Base-by-base conservation (phyloP, 306 rosid genomes). In the Vicia villosa region DNA sequence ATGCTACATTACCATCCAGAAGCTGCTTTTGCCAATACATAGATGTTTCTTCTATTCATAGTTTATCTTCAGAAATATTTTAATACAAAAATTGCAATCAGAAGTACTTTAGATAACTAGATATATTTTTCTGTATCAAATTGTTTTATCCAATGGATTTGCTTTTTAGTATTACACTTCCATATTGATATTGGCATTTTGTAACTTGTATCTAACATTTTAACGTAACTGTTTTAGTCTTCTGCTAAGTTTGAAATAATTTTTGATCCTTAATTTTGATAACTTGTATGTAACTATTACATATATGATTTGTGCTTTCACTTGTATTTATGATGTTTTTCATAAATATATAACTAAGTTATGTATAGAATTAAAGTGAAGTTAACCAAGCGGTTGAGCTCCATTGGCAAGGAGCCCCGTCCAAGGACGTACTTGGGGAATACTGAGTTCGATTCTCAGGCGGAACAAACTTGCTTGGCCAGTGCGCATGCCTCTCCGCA, bases 1-100 rank as follows among this genome's bases (percentile, higher is more conserved):
- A 90, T 88, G 83, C 80, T 86, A 34, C 82, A 79, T 64, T 93
- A 88, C 83, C 98, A 93, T 72, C 96, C 96, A 0, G 89, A 86
- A 75, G 86, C 81, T 74, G 81, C 80, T 79, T 42, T 64, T 70
- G 52, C 60, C 40, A 55, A 58, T 65, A 62, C 76, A 41, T 80
- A 80, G 76, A 42, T 47, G 26, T 59, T 47, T 42, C 52, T 62
- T 58, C 55, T 45, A 41, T 55, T 26, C 43, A 52, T 38, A 40
- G 37, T 69, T 41, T 61, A 45, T 62, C 52, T 67, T 28, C 42
- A 37, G 69, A 13, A 41, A 61, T 50, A 67, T 56, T 62, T 24
- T 14, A 10, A 0, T 26, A 43, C 68, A 21, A 62, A 43, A 64
- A 36, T 51, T 45, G 37, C 51, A 28, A 19, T 46, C 46, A 47